Base-by-base conservation (phyloP, 2,329 filamentous ascomycete genomes). In the Trichophyton schoenleinii region DNA sequence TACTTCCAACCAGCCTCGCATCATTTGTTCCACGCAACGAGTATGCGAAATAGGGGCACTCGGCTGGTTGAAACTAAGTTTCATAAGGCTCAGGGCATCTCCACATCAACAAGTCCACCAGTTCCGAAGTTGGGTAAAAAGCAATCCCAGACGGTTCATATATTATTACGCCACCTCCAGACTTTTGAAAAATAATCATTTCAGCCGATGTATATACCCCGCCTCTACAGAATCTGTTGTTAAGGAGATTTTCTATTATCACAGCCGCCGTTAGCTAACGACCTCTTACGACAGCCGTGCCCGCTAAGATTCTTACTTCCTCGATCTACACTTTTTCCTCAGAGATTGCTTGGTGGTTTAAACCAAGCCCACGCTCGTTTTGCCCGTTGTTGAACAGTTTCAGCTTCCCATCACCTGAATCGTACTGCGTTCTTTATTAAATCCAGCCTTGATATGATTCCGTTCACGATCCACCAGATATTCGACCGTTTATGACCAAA, bases 71-170 rank as follows among this genome's bases (percentile, higher is more conserved):
- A 38, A 59, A 60, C 62, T 62, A 64, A 59, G 62, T 64, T 64
- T 64, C 59, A 64, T 64, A 64, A 64, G 60, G 62, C 62, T 62
- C 60, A 58, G 60, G 60, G 55, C 55, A 61, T 61, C 62, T 64
- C 62, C 62, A 64, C 62, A 64, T 62, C 57, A 20, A 58, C 38
- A 53, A 57, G 57, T 59, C 25, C 38, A 59, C 38, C 57, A 59
- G 57, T 59, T 48, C 57, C 57, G 57, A 59, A 59, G 57, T 42
- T 58, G 57, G 28, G 38, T 57, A 57, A 57, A 59, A 59, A 59
- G 41, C 25, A 46, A 48, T 31, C 42, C 36, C 31, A 42, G 57
- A n/a, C 57, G 38, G 38, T 59, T 59, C n/a, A 57, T 57, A 57
- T 57, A 44, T 59, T 46, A 59, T 59, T 59, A 59, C 57, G 57